Base-by-base conservation (phyloP, 257 asterid genomes). In the Gentiana straminea region DNA sequence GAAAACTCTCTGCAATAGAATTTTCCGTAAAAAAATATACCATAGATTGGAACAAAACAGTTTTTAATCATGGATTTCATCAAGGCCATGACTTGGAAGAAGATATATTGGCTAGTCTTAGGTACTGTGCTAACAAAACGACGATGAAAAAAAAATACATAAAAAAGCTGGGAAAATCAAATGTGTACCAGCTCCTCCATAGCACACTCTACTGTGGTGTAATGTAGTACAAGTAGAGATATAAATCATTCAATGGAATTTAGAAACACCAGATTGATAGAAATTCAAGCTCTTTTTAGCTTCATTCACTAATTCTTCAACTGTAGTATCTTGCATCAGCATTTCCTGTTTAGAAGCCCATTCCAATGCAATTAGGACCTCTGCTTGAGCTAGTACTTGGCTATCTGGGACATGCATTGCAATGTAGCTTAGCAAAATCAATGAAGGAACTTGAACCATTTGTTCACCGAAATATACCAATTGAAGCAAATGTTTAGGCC, bases 331-430 rank as follows among this genome's bases (percentile, higher is more conserved):
- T 49, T 77, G 94, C 79, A 70, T 79, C 3, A 86, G 45, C 9
- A 34, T 34, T 11, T 63, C 57, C 51, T 81, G 91, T 48, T 83
- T 83, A 11, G 78, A 64, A 8, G 84, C 70, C 95, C 94, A 86
- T 36, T 81, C 94, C 55, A 86, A 39, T 61, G 71, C 65, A 1
- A 61, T 77, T 9, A 77, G 58, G 54, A 79, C 91, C 4, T 81
- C 88, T 10, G 80, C 82, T 13, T 81, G 61, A 0, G 86, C 86
- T 49, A 83, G 50, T 0, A 38, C 60, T 64, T 78, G 84, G 49
- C 77, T 80, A 33, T 84, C 95, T 0, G 95, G 94, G 10, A 81
- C 88, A 44, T 77, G 85, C 74, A 86, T 62, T 0, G 91, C 88
- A 7, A 84, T 72, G 54, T 81, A 84, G 13, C 94, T 79, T 4